Evolutionary conservation across 345 rosid genomes (phyloP).

Genomic region (Adansonia digitata): DNA sequence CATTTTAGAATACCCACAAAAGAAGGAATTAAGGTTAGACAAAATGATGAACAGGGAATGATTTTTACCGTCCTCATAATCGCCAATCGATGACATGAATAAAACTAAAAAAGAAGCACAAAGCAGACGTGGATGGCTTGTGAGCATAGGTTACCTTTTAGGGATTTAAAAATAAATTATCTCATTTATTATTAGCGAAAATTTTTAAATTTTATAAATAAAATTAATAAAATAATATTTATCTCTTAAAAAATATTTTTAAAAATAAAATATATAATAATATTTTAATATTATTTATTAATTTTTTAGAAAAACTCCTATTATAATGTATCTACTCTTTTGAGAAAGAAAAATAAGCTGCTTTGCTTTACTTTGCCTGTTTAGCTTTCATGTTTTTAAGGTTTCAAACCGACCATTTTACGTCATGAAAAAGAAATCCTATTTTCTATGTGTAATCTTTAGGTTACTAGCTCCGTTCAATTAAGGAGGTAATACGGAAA

Average conservation of each 20-base stretch:
- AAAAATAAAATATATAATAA: no score
- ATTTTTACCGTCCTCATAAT: conserved; percentile 18
- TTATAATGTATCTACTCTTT: no score
- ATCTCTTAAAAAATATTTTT: no score
- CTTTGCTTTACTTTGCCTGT: no score
- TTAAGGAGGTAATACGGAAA: neutral
- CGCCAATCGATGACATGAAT: neutral
- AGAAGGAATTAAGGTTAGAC: conserved; percentile 24
- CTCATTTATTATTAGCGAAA: no score
- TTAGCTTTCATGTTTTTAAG: neutral
- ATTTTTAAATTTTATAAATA: no score
- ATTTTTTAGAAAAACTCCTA: no score
- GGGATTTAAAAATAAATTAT: neutral
- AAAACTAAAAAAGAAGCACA: neutral
- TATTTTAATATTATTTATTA: no score
- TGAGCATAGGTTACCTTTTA: neutral
- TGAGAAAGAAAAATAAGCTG: no score
- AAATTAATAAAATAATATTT: no score
- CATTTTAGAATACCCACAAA: neutral
- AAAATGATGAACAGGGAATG: conserved; percentile 44
- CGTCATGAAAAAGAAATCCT: neutral
- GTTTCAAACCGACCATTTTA: neutral
- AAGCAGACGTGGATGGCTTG: neutral
- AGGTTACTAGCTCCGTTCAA: neutral
- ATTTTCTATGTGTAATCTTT: neutral